Evolutionary conservation across 1,284 basidiomycete genomes (phyloP), one percentile per base, ranked within the genome.

Genomic region (Butyriboletus appendiculatus): DNA sequence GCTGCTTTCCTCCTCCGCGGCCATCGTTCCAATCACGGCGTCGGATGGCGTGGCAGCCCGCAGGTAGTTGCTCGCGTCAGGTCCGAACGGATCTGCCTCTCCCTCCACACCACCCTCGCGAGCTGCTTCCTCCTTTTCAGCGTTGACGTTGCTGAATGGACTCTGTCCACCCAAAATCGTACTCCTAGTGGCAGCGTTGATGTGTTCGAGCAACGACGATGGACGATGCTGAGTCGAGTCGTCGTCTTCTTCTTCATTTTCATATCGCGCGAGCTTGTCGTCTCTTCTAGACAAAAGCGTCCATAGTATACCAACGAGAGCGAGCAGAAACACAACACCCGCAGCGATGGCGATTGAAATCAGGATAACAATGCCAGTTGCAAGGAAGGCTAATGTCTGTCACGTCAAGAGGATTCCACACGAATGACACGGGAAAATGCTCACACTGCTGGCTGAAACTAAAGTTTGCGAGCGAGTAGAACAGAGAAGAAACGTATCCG

Each of bases 301-400:
- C 87, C 94, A 93, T 40, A 98, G 75, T 44, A 98, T 89, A 45
- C 93, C 94, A 54, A 95, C 79, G 35, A 97, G 76, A 15, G 93
- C 90, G 22, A 98, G 80, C 1, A 98, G 75, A 76, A 99, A 95
- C 49, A 99, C 93, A 24, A 98, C 85, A 26, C 95, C 96, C 11
- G 96, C 94, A 5, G 93, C 88, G 59, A 98, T 97, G 30, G 96
- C 96, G 62, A 99, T 98, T 5, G 94, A 96, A 62, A 99, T 96
- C 38, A 98, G 81, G 58, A 99, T 98, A 52, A 99, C 94, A 37
- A 98, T 81, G 3, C 96, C 97, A 24, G 87, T 85, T 1, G 94
- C 93, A 48, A 98, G 83, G 80, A 89, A 92, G 69, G 86, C 94
- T 94, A 59, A 6, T 53, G 32, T 48, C 15, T 40, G 30, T 60